Conservation (phyloP, 2,329 filamentous ascomycete species). For the Penicillium hordei region DNA sequence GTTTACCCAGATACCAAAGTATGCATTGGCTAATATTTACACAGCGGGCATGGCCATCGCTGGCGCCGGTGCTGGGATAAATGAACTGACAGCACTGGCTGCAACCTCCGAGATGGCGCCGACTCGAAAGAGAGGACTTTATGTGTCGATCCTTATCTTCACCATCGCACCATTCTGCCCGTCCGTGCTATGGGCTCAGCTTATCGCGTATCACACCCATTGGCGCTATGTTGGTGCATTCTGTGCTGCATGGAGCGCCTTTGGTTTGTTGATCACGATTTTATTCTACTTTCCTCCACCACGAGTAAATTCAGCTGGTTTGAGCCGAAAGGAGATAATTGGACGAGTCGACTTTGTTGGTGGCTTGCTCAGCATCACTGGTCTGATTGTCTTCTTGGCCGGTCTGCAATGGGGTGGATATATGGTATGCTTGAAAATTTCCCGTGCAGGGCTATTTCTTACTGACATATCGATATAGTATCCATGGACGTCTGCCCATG, state of each 20-base stretch:
- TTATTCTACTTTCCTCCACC: conserved; percentile 50
- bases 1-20: conserved; percentile 25
- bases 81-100: conserved; percentile 67
- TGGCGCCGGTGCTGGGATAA: conserved; percentile 65
- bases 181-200: conserved; percentile 61
- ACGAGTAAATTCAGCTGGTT: conserved; percentile 41
- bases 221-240: conserved; percentile 49
- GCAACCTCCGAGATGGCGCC: conserved; percentile 68
- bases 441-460: conserved; percentile 4
- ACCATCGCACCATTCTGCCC: conserved; percentile 64
- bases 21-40: not conserved
- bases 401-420: conserved; percentile 55
- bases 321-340: conserved; percentile 43
- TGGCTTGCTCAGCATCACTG: conserved; percentile 49
- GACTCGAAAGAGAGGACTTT: conserved; percentile 62
- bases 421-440: conserved; percentile 32
- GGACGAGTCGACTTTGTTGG: conserved; percentile 53
- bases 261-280: conserved; percentile 44
- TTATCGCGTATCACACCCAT: conserved; percentile 49
- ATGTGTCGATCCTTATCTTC: conserved; percentile 60
- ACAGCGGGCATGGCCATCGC: conserved; percentile 58
- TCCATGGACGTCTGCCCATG: conserved; percentile 46
- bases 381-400: conserved; percentile 50
- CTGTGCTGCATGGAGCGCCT: conserved; percentile 43
- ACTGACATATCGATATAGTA: conserved; percentile 34